Percentiles rank a stretch among this genome's conserved stretches.
phyloP scores from a whole-genome alignment of 2,329 filamentous ascomycete species.

The Arthrobotrys sinensis region DNA sequence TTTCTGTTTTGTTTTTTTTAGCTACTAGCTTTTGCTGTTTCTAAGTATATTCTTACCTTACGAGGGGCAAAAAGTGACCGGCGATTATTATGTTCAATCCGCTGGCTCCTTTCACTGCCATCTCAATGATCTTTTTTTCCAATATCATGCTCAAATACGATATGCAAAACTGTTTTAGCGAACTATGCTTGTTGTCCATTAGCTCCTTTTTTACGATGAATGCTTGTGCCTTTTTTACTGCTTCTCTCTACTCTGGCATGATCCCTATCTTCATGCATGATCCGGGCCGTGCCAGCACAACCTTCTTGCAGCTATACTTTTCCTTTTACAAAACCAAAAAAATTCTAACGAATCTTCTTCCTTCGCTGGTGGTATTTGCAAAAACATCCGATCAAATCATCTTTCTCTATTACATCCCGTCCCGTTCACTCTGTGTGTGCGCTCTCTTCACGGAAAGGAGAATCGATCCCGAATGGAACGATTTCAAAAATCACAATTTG shows the following conservation, averaged over 20 bases:
- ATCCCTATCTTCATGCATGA: slow-evolving; percentile 33
- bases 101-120: slow-evolving; percentile 36
- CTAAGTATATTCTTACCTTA: slow-evolving; percentile 49
- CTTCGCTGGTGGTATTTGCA: slow-evolving; percentile 21
- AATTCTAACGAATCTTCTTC: slow-evolving; percentile 51
- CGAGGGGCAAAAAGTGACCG: slow-evolving; percentile 28
- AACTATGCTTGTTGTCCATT: slow-evolving; percentile 52
- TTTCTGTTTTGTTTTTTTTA: slow-evolving; percentile 22
- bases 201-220: slow-evolving; percentile 35
- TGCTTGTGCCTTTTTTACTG: slow-evolving; percentile 34
- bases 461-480: slow-evolving; percentile 24
- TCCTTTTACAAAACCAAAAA: slow-evolving; percentile 26
- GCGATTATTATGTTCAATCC: slow-evolving; percentile 31
- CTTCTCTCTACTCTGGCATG: slow-evolving; percentile 18
- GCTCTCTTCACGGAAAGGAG: neutral
- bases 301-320: slow-evolving; percentile 5
- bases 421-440: neutral
- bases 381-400: slow-evolving; percentile 31
- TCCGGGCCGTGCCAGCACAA: slow-evolving; percentile 45
- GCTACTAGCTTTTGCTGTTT: slow-evolving; percentile 36
- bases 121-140: slow-evolving; percentile 31
- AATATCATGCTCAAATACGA: slow-evolving; percentile 34
- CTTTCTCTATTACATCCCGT: neutral
- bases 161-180: slow-evolving; percentile 53
- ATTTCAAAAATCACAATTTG: neutral